phyloP scores from a whole-genome alignment of 768 basidiomycete genomes.

The Ephemerocybe angulata region DNA sequence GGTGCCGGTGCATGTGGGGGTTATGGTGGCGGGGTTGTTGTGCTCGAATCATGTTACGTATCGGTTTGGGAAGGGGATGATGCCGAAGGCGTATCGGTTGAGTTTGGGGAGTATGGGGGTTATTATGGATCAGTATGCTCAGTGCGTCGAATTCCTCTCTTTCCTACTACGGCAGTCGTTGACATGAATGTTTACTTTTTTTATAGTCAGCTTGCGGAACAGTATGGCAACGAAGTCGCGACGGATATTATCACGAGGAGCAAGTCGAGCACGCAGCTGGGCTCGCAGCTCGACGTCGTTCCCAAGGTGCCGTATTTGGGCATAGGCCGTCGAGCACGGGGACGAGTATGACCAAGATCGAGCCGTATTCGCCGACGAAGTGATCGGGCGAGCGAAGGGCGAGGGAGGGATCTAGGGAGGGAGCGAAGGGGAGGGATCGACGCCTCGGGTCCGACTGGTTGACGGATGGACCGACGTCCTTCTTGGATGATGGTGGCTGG shows the following conservation, averaged over 20 bases:
- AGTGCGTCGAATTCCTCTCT: conserved; percentile 38
- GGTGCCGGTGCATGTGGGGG: conserved; percentile 62
- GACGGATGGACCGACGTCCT: no score
- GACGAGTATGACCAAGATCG: not conserved
- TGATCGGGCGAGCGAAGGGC: not conserved
- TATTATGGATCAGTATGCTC: conserved; percentile 83
- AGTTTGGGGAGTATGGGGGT: conserved; percentile 72
- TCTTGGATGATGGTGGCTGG: no score
- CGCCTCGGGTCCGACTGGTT: no score
- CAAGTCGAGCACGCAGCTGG: conserved; percentile 38
- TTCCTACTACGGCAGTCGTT: not conserved
- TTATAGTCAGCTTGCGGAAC: conserved; percentile 63
- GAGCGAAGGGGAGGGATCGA: no score
- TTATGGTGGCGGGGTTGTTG: conserved; percentile 61
- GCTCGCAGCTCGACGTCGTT: conserved; percentile 2
- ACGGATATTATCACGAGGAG: conserved; percentile 51
- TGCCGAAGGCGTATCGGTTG: conserved; percentile 78
- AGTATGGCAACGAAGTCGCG: conserved; percentile 61
- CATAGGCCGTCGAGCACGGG: not conserved
- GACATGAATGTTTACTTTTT: not conserved
- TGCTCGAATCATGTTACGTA: conserved; percentile 86
- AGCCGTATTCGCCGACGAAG: not conserved
- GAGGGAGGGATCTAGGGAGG: no score
- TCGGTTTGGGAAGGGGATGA: conserved; percentile 85
- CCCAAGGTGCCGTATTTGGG: not conserved